Evolutionary conservation across 2,329 filamentous ascomycete genomes (phyloP), one percentile per base, ranked within the genome.

Genomic region (Ceratocystis variospora): DNA sequence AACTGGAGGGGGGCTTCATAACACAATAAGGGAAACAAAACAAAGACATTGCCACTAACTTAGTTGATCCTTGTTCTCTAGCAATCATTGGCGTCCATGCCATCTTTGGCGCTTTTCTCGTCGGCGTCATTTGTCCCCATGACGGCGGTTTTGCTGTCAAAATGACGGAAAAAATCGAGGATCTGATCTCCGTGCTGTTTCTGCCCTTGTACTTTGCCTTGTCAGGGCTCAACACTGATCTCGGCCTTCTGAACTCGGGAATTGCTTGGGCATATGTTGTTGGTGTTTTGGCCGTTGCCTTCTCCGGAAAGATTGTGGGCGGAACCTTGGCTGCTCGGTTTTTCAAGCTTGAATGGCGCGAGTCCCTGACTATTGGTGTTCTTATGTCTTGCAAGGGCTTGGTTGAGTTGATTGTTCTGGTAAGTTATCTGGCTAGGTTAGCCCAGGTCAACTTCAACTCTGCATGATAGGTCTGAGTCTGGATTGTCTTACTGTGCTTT

Each of bases 301-400:
- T 96, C 72, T 77, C 85, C 25, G 90, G 87, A 62, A 97, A 97
- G 75, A 88, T 97, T 63, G 78, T 87, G 12, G 93, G 92, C 53
- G 91, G 90, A 19, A 86, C 90, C 0, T 67, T 95, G 1, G 90
- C 92, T 6, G 91, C 93, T 0, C 83, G 85, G 45, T 72, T 84
- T 2, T 89, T 85, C 71, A 90, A 88, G 31, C 79, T 96, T 63
- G 81, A 95, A 1, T 97, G 93, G 93, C 83, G 92, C 68, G 93
- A 97, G 74, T 92, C 88, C 67, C 83, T 95, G 41, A 85, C 90
- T 0, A 94, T 97, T 70, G 93, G 93, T 15, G 85, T 87, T 17
- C 77, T 96, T 71, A 97, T 97, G 93, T 96, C 90, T 76, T 97
- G 93, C 76, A 97, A 97, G 75, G 93, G 93, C 71, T 80, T 97